Base-by-base conservation (phyloP, 192 early-diverging fungal genomes). In the Blastocladiella britannica region DNA sequence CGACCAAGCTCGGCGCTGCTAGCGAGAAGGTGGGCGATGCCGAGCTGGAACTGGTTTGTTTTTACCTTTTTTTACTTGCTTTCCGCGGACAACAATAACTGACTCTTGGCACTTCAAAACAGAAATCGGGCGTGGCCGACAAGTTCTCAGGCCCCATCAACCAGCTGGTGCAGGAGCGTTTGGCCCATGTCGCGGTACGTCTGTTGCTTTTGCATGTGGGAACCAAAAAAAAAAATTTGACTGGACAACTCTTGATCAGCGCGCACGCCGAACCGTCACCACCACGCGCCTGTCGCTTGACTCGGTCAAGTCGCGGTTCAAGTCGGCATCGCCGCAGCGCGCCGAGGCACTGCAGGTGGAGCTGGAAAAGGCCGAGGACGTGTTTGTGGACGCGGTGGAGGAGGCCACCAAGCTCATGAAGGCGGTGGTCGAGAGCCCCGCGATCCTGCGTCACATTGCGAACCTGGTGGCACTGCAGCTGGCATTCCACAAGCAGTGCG, bases 401-500 rank as follows among this genome's bases (percentile, higher is more conserved):
- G 90, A 95, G 63, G 88, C 89, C 22, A 98, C 90, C 67, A 83
- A 72, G 7, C 77, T 91, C 58, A 98, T 98, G 94, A 86, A 86
- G 64, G 69, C 81, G 25, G 88, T 91, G 7, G 78, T 96, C 26
- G 91, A 89, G 62, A 71, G 74, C 62, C 84, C 89, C 22, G 89
- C 91, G 56, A 81, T 81, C 26, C 73, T 96, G 29, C 76, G 82
- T 58, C 79, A 84, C 59, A 67, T 96, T 66, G 77, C 87, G 7
- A 85, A 88, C 58, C 73, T 98, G 60, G 86, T 95, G 7, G 73
- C 77, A 28, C 84, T 86, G 8, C 91, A 95, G 76, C 70, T 89
- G 23, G 67, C 70, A 8, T 94, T 82, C 76, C 86, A 82, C 73
- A 86, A 93, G 73, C 82, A 85, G 67, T 79, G 79, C n/a, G 74